Conservation (phyloP, 352 stramenopile genomes). For the Blastocystis sp. region DNA sequence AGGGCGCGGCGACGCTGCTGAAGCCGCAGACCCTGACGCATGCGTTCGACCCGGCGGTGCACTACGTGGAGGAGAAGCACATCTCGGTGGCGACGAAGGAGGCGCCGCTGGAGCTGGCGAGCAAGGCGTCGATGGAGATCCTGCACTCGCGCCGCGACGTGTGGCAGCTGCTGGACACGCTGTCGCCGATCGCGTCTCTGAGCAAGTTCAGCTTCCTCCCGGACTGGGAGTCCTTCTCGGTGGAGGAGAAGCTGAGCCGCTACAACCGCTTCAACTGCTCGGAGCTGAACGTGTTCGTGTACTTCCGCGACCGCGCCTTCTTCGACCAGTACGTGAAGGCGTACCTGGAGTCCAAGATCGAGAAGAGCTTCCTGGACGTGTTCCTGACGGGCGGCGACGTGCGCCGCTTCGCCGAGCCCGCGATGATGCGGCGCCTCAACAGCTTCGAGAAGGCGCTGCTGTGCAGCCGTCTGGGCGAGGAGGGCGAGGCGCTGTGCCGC, state of each 20-base stretch:
- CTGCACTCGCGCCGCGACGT: constrained; percentile 11
- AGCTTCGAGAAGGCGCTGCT: constrained; percentile 75
- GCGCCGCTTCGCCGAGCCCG: constrained; percentile 71
- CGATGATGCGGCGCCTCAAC: constrained; percentile 72
- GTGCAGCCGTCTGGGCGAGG: neutral
- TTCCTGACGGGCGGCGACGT: constrained; percentile 74
- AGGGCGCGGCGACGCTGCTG: constrained; percentile 13
- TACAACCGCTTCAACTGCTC: constrained; percentile 75
- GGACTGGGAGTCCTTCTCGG: constrained; percentile 71
- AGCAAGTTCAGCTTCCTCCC: constrained; percentile 73
- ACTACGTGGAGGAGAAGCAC: constrained; percentile 74
- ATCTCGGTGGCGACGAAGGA: constrained; percentile 72
- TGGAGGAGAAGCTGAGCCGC: constrained; percentile 71
- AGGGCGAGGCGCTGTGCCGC: constrained; percentile 71
- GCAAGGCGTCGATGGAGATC: constrained; percentile 9
- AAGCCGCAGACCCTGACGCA: constrained; percentile 73
- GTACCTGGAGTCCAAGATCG: constrained; percentile 74
- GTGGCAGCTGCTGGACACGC: constrained; percentile 22
- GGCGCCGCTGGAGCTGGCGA: constrained; percentile 36
- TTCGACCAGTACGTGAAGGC: constrained; percentile 74
- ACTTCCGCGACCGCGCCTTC: constrained; percentile 75
- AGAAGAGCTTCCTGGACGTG: constrained; percentile 76
- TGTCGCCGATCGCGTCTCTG: constrained; percentile 25
- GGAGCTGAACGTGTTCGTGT: constrained; percentile 77
- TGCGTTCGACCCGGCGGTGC: constrained; percentile 70